These are phyloP conservation scores for Pezicula neosporulosa DNA, from an alignment of 2,329 filamentous ascomycete species.

Conservation along the genomic window DNA sequence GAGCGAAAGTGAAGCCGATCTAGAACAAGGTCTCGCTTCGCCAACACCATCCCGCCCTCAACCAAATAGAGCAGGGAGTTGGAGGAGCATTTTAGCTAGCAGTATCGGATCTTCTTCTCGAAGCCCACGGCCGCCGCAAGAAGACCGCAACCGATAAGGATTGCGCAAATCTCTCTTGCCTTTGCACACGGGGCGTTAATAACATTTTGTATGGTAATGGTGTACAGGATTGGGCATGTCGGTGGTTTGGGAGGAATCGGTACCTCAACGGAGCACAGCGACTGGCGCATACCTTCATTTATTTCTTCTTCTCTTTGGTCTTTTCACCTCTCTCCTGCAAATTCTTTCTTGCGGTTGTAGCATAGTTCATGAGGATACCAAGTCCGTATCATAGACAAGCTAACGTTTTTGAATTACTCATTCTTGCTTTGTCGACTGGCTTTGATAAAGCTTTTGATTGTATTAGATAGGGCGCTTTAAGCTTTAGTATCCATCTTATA, in stretches of 20 bases:
- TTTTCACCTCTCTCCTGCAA: not conserved
- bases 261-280: slow-evolving; percentile 2
- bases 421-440: not conserved
- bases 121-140: slow-evolving; percentile 15
- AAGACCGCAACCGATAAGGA: slow-evolving; percentile 24
- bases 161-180: not conserved
- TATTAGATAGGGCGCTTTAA: too few species aligned
- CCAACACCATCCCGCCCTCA: slow-evolving; percentile 14
- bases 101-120: slow-evolving; percentile 20
- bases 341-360: slow-evolving; percentile 1
- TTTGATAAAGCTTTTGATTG: too few species aligned
- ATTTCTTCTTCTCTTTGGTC: not conserved
- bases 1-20: slow-evolving; percentile 19
- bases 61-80: slow-evolving; percentile 13
- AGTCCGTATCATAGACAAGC: slow-evolving; percentile 8
- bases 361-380: slow-evolving; percentile 8
- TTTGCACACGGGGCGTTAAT: not conserved
- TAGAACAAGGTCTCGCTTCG: slow-evolving; percentile 15
- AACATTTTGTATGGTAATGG: slow-evolving; percentile 3
- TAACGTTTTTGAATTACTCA: slow-evolving; percentile 1
- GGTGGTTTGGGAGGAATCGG: not conserved
- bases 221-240: not conserved
- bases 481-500: too few species aligned
- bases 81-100: slow-evolving; percentile 18
- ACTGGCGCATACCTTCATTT: slow-evolving; percentile 3